Percentiles rank a stretch among this genome's conserved stretches.
Conservation (phyloP, 2,329 filamentous ascomycete species). For the Nemania sp. region DNA sequence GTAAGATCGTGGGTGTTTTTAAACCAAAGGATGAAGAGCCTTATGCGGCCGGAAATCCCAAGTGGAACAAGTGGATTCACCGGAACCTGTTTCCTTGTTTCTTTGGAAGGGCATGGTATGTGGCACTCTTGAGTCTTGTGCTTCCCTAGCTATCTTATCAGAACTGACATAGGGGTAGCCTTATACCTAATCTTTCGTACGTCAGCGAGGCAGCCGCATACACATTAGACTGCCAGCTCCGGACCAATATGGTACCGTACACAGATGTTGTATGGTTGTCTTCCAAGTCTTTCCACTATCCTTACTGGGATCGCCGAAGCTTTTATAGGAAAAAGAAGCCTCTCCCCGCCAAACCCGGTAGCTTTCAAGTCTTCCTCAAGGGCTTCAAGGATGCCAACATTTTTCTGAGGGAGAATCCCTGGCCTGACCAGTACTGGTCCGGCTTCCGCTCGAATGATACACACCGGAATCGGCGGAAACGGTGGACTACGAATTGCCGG, state of each 20-base stretch:
- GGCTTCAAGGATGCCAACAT: constrained; percentile 97
- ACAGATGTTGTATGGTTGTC: constrained; percentile 95
- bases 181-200: constrained; percentile 97
- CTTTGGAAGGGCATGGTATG: constrained; percentile 88
- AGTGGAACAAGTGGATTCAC: constrained; percentile 99
- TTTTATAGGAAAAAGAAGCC: constrained; percentile 89
- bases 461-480: constrained; percentile 74
- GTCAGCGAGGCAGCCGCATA: constrained; percentile 98
- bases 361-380: constrained; percentile 97
- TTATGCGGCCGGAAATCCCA: constrained; percentile 95
- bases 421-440: constrained; percentile 87
- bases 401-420: constrained; percentile 93
- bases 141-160: not conserved
- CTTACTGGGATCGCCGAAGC: constrained; percentile 93
- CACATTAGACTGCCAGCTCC: constrained; percentile 89
- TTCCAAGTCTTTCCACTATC: constrained; percentile 97
- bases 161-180: constrained; percentile 56
- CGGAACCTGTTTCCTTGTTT: constrained; percentile 97
- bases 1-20: constrained; percentile 97
- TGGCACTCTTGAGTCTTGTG: constrained; percentile 19
- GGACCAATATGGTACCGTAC: constrained; percentile 93
- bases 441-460: constrained; percentile 77
- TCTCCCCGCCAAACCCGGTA: constrained; percentile 89
- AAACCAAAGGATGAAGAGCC: constrained; percentile 99
- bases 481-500: constrained; percentile 86